These are phyloP conservation scores for Panicum hallii DNA, from an alignment of 202 grass and related monocot species.

Conservation along the genomic window DNA sequence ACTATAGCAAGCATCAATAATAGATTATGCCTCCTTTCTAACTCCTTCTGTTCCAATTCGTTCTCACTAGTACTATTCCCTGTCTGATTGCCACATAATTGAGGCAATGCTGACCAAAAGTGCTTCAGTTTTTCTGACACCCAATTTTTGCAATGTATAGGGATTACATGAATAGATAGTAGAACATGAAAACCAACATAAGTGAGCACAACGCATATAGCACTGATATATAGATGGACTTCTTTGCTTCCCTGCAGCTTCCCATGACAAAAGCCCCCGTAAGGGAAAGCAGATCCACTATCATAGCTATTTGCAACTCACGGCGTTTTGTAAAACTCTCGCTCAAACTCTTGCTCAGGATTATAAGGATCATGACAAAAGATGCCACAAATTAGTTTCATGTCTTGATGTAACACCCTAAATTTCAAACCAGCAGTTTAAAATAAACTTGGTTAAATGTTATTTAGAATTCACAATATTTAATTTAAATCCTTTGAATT, in stretches of 20 bases:
- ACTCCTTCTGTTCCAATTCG: slow-evolving; percentile 7
- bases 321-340: slow-evolving; percentile 15
- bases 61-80: not conserved
- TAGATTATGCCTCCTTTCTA: slow-evolving; percentile 37
- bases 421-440: too few species aligned
- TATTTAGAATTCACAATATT: too few species aligned
- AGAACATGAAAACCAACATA: slow-evolving; percentile 57
- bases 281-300: slow-evolving; percentile 58
- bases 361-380: slow-evolving; percentile 59
- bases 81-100: not conserved
- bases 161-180: slow-evolving; percentile 21
- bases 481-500: too few species aligned
- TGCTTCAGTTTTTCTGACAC: not conserved
- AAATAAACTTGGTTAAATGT: too few species aligned
- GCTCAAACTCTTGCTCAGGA: slow-evolving; percentile 47
- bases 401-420: too few species aligned
- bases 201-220: slow-evolving; percentile 41
- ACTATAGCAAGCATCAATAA: slow-evolving; percentile 61
- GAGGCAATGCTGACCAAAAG: not conserved
- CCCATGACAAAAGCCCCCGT: slow-evolving; percentile 56
- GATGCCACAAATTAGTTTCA: slow-evolving; percentile 70
- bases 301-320: slow-evolving; percentile 49
- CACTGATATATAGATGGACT: slow-evolving; percentile 41
- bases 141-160: not conserved
- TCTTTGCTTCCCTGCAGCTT: slow-evolving; percentile 44